A percentile compares a stretch with the other conserved stretches of the same genome.
These are phyloP conservation scores for Stellera chamaejasme DNA, from an alignment of 345 rosid species.

Conservation along the genomic window DNA sequence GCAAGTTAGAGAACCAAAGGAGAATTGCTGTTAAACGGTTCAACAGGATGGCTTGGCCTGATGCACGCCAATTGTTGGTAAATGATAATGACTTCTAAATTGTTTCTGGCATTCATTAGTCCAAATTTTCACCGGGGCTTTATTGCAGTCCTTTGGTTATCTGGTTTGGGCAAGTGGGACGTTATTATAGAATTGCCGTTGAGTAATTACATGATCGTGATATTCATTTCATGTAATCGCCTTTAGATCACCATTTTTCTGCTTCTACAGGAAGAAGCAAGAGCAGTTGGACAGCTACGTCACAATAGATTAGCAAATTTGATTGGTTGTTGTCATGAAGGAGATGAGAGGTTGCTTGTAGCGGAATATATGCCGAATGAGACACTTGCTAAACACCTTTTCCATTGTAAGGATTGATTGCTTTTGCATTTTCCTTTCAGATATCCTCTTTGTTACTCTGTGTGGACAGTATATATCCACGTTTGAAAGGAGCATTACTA, in stretches of 20 bases:
- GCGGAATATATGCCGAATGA: slow-evolving; percentile 90
- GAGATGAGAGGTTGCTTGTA: slow-evolving; percentile 78
- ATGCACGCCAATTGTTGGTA: slow-evolving; percentile 76
- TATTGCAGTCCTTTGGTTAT: not conserved
- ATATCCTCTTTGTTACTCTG: not conserved
- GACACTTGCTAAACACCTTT: slow-evolving; percentile 91
- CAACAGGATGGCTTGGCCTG: slow-evolving; percentile 91
- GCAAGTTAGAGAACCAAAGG: slow-evolving; percentile 67
- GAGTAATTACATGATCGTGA: not conserved
- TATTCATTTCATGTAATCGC: not conserved
- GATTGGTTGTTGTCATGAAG: slow-evolving; percentile 86
- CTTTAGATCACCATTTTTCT: slow-evolving; percentile 6
- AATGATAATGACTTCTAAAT: not conserved
- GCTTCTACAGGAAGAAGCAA: slow-evolving; percentile 73
- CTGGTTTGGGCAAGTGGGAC: too few relatives aligned
- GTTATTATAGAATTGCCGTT: not conserved
- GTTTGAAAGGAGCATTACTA: not conserved
- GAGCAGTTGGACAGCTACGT: slow-evolving; percentile 77
- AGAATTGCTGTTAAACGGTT: slow-evolving; percentile 88
- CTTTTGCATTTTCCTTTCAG: slow-evolving; percentile 1
- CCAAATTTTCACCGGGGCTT: not conserved
- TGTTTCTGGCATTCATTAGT: not conserved
- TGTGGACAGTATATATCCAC: not conserved
- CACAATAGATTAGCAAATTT: slow-evolving; percentile 72
- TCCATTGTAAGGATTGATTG: slow-evolving; percentile 49